phyloP scores from a whole-genome alignment of 2,329 filamentous ascomycete species.

The Penicillium sp. region DNA sequence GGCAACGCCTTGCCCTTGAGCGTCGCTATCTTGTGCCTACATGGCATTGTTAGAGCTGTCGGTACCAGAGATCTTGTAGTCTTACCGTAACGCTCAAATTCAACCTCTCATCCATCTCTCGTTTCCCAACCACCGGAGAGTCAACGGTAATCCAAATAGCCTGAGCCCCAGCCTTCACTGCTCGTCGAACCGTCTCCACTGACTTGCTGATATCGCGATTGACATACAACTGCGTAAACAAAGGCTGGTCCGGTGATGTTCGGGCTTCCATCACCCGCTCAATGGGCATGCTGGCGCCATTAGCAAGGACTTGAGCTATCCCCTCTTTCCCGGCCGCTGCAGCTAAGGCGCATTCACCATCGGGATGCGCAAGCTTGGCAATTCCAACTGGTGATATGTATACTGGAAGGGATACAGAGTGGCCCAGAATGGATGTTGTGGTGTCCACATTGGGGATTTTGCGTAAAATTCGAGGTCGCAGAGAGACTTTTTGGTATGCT shows the following conservation, averaged over 20 bases:
- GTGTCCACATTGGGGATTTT: constrained; percentile 42
- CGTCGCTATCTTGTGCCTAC: constrained; percentile 12
- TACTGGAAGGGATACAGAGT: constrained; percentile 38
- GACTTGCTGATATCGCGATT: constrained; percentile 31
- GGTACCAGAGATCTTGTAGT: too few species aligned
- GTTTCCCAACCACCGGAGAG: constrained; percentile 33
- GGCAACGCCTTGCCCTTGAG: constrained; percentile 27
- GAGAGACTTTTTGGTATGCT: constrained; percentile 47
- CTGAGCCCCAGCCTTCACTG: constrained; percentile 27
- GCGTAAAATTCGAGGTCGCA: constrained; percentile 49
- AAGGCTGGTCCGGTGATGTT: constrained; percentile 17
- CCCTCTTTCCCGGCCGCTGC: constrained; percentile 40
- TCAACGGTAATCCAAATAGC: constrained; percentile 38
- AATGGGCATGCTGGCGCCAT: constrained; percentile 43
- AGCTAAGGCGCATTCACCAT: constrained; percentile 46
- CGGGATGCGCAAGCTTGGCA: constrained; percentile 45
- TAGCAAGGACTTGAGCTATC: constrained; percentile 39
- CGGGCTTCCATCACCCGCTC: constrained; percentile 38
- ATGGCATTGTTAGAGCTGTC: neutral
- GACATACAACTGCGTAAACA: constrained; percentile 43
- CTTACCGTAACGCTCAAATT: constrained; percentile 20
- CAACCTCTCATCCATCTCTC: constrained; percentile 34
- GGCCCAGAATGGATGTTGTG: constrained; percentile 32
- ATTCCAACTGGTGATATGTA: constrained; percentile 46
- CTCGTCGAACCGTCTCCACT: constrained; percentile 26